phyloP scores from a whole-genome alignment of 1,139 yeast species.

The Waltiozyma sp. region DNA sequence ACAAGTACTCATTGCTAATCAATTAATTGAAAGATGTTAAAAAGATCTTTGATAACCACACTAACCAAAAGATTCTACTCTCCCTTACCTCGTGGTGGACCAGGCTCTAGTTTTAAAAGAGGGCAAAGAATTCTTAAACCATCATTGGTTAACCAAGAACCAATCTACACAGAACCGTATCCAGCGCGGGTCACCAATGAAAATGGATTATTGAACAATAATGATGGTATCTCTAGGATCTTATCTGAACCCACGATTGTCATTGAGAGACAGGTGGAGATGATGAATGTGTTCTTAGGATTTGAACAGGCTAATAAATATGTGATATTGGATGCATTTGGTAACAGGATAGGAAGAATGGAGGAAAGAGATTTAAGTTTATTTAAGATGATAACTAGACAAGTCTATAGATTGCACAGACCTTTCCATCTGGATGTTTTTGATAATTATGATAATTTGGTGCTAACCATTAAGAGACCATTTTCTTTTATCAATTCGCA shows the following conservation, averaged over 20 bases:
- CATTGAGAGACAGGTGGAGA: constrained; percentile 77
- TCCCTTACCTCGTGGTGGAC: constrained; percentile 7
- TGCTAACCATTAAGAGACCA: constrained; percentile 67
- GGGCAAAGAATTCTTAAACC: not conserved
- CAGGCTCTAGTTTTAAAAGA: not conserved
- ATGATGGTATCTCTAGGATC: constrained; percentile 40
- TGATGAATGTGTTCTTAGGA: constrained; percentile 77
- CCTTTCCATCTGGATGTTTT: constrained; percentile 79
- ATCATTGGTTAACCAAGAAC: not conserved
- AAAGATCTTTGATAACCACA: not conserved
- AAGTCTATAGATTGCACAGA: constrained; percentile 70
- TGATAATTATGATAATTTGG: constrained; percentile 56
- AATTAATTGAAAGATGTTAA: not conserved
- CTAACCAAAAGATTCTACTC: constrained; percentile 6
- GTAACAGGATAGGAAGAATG: constrained; percentile 71
- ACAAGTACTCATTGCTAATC: too few relatives aligned
- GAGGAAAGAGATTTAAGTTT: constrained; percentile 70
- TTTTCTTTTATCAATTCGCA: constrained; percentile 85
- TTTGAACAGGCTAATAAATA: constrained; percentile 87
- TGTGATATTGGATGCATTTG: constrained; percentile 59
- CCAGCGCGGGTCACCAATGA: constrained; percentile 20
- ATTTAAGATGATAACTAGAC: constrained; percentile 61
- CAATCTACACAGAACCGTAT: constrained; percentile 3
- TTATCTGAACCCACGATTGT: constrained; percentile 73
- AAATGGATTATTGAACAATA: constrained; percentile 37